These are phyloP conservation scores for Lactarius psammicola DNA, from an alignment of 768 basidiomycete species.

Conservation along the genomic window DNA sequence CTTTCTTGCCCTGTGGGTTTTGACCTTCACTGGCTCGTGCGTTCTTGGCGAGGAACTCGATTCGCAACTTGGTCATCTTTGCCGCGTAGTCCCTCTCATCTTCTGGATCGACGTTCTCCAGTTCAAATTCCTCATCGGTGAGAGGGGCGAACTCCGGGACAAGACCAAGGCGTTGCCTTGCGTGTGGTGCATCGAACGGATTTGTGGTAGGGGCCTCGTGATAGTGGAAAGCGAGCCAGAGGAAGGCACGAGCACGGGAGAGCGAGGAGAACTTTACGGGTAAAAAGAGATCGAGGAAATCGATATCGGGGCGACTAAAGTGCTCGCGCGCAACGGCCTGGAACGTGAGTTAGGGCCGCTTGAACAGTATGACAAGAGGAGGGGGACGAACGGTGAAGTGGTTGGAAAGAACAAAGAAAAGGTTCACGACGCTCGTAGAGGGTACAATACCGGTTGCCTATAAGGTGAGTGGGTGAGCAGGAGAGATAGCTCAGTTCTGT, in stretches of 20 bases:
- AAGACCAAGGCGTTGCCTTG: conserved; percentile 32
- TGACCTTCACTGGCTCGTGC: conserved; percentile 27
- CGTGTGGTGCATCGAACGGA: conserved; percentile 40
- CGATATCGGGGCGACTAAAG: conserved; percentile 37
- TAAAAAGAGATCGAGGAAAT: conserved; percentile 46
- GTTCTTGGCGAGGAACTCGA: conserved; percentile 39
- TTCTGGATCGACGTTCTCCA: conserved; percentile 46
- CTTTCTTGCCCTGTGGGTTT: conserved; percentile 24
- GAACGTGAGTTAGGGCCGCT: not conserved
- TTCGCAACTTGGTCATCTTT: conserved; percentile 42
- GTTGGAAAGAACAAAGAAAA: conserved; percentile 66
- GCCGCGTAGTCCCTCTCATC: conserved; percentile 43
- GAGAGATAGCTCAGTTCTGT: not conserved
- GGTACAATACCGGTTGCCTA: conserved; percentile 50
- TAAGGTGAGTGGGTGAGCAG: conserved; percentile 12
- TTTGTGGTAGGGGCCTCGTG: conserved; percentile 42
- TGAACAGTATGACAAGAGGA: not conserved
- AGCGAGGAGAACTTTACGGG: conserved; percentile 41
- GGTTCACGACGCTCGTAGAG: conserved; percentile 68
- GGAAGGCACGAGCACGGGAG: conserved; percentile 46
- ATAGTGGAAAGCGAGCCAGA: conserved; percentile 49
- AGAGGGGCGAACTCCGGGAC: conserved; percentile 35
- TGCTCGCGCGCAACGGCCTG: conserved; percentile 40
- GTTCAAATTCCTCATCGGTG: conserved; percentile 35
- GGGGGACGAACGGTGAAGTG: conserved; percentile 42